phyloP scores from a whole-genome alignment of 305 asterid species.

The Coffea humblotiana region DNA sequence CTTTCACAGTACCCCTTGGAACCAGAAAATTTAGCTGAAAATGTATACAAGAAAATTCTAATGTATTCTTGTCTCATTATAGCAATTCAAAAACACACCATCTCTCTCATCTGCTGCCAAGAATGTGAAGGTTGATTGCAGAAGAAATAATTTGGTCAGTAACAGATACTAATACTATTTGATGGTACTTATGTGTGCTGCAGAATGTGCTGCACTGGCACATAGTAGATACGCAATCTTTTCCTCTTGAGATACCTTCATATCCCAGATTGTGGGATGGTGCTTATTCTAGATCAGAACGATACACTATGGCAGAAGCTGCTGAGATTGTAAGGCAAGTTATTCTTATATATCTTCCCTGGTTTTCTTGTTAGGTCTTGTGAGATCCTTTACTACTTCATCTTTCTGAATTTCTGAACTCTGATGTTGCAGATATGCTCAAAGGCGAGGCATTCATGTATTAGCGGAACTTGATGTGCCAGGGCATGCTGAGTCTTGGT shows the following conservation, averaged over 20 bases:
- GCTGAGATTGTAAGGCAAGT: constrained; percentile 83
- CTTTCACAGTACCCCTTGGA: not conserved
- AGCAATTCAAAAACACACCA: not conserved
- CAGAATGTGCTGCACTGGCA: constrained; percentile 99
- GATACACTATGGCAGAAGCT: constrained; percentile 78
- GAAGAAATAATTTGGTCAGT: not conserved
- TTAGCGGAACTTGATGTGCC: constrained; percentile 96
- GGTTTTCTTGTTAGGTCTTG: not conserved
- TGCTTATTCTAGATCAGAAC: constrained; percentile 65
- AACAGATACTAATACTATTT: not conserved
- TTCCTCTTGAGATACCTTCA: constrained; percentile 92
- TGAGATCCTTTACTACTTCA: not conserved
- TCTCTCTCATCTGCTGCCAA: not conserved
- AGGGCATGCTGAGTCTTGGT: constrained; percentile 94
- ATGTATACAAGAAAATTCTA: not conserved
- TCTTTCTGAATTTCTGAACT: constrained; percentile 13
- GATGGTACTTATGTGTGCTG: not conserved
- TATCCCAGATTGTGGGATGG: constrained; percentile 89
- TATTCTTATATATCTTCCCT: not conserved
- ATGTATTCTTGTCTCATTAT: not conserved
- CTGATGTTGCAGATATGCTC: constrained; percentile 63
- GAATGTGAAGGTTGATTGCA: not conserved
- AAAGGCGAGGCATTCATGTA: constrained; percentile 77
- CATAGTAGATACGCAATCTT: constrained; percentile 89
- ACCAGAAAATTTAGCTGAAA: not conserved